Percentiles rank a stretch among this genome's conserved stretches.
phyloP scores from a whole-genome alignment of 169 alveolate species.

The Miamiensis avidus region DNA sequence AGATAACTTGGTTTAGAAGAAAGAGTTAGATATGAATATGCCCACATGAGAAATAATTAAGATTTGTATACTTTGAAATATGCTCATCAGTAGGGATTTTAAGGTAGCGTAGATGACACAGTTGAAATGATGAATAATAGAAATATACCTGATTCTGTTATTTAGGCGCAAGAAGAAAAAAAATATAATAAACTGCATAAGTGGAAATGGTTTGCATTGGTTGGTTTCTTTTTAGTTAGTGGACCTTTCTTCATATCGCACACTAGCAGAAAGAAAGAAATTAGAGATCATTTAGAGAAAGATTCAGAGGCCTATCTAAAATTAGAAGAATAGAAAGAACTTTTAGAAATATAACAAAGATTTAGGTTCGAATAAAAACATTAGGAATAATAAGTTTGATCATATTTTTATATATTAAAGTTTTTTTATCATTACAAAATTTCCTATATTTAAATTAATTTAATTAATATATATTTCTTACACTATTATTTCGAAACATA shows the following conservation, averaged over 20 bases:
- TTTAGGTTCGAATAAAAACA: background rate
- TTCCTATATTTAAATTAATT: no score
- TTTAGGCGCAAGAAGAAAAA: background rate
- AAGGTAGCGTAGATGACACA: slow-evolving; percentile 11
- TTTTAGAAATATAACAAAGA: background rate
- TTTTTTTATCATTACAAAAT: no score
- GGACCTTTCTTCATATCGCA: background rate
- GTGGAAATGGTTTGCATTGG: background rate
- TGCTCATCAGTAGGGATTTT: slow-evolving; percentile 1
- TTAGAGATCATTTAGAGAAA: background rate
- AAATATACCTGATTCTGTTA: slow-evolving; percentile 5
- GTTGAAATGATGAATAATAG: slow-evolving; percentile 20
- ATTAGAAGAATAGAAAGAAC: background rate
- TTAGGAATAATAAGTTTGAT: no score
- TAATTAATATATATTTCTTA: no score
- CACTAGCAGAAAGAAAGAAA: slow-evolving; percentile 2
- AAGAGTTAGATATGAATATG: slow-evolving; percentile 29
- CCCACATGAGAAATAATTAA: slow-evolving; percentile 11
- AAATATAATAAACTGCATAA: background rate
- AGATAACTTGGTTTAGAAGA: slow-evolving; percentile 18
- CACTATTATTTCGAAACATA: no score
- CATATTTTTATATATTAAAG: no score
- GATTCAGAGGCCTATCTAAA: background rate
- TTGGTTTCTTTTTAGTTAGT: background rate
- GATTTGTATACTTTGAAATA: slow-evolving; percentile 4